Conservation (phyloP, 306 rosid species). For the Lupinus albus region DNA sequence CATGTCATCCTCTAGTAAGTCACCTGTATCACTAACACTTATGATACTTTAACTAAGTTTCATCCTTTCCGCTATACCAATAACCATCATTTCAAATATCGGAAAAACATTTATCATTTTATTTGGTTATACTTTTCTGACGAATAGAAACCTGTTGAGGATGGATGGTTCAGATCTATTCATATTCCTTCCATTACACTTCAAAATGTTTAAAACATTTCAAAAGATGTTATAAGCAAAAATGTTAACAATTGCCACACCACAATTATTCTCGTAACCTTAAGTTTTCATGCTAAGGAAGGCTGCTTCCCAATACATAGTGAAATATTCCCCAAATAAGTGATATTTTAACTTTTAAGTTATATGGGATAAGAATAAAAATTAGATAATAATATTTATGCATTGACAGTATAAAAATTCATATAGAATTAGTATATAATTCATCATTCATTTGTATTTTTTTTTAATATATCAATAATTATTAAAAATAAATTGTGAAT, state of each 20-base stretch:
- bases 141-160: conserved; percentile 41
- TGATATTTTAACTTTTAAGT: neutral
- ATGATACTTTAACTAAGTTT: too few species aligned
- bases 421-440: too few species aligned
- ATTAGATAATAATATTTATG: too few species aligned
- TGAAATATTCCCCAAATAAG: conserved; percentile 22
- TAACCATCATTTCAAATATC: too few species aligned
- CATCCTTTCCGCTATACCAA: too few species aligned
- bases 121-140: conserved; percentile 26
- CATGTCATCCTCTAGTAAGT: too few species aligned
- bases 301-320: conserved; percentile 50
- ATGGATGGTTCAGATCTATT: conserved; percentile 39
- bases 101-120: too few species aligned
- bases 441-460: too few species aligned
- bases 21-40: too few species aligned
- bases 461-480: too few species aligned
- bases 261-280: conserved; percentile 25
- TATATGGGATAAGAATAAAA: conserved; percentile 31
- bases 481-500: too few species aligned
- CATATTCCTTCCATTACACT: conserved; percentile 27
- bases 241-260: conserved; percentile 32
- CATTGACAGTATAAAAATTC: too few species aligned
- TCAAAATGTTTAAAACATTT: conserved; percentile 32
- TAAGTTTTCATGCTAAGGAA: conserved; percentile 47
- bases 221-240: neutral